Evolutionary conservation across 1,284 basidiomycete genomes (phyloP), one percentile per base, ranked within the genome.

Genomic region (Nidula niveotomentosa): DNA sequence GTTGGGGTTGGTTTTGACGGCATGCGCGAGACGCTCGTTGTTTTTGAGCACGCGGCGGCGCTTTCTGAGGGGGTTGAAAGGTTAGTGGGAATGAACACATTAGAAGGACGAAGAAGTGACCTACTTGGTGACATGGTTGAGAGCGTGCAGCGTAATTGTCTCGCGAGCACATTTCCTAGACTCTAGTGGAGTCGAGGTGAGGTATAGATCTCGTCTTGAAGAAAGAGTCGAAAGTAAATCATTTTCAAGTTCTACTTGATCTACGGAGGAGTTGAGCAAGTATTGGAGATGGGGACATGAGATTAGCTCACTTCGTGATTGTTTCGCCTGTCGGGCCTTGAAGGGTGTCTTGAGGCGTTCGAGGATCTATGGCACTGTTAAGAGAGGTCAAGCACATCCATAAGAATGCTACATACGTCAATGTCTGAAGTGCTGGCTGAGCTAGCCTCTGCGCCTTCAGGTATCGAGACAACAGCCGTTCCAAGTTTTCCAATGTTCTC

Each of bases 11-110:
- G 78, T 66, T 72, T 90, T 84, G 1, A 78, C 69, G 4, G 85
- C 83, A 59, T 87, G 83, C 0, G 90, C 81, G 10, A 98, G 80
- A 48, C 88, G 86, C 62, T 98, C 94, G 66, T 98, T 98, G 71
- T 96, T 97, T 68, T 96, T 96, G 13, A 98, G 79, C n/a, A 99
- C 83, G 7, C 86, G 81, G 10, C 90, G 85, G n/a, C 96, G 90
- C 60, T 96, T 98, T 78, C 95, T 97, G 61, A 48, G n/a, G 35
- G 44, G 51, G 53, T 64, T 57, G 54, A 58, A 43, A 43, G 60
- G 45, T 43, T 13, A 52, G 8, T 8, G 35, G 39, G 34, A 23
- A 33, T 8, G 15, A 30, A 23, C 48, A 49, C 48, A 49, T 15
- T 13, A 17, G 23, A 10, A 8, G 37, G 23, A 10, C 7, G 30